Evolutionary conservation across 306 rosid species (phyloP), one percentile per base, ranked within the genome.

Genomic region (Hylodesmum podocarpum): DNA sequence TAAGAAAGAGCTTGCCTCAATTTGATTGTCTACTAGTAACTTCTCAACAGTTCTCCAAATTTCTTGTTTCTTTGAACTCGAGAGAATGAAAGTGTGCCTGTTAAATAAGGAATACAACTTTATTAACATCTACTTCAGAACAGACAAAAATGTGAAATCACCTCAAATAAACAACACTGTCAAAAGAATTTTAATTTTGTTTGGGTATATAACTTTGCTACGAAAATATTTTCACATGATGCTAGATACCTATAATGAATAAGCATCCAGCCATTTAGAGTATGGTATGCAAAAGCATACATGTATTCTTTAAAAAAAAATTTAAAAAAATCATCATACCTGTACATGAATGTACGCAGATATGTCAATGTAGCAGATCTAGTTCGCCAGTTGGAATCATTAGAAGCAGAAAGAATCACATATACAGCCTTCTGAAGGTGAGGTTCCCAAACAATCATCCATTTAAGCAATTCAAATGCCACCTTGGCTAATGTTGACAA

Each of bases 11-110:
- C 96, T 88, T 88, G 65, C 99, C 98, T 95, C 99, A 37, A 95
- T 97, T 95, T 95, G 99, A 88, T 88, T 92, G 96, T 95, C 99
- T 64, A 88, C 79, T 3, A 95, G 93, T 62, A 95, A 87, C 89
- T 89, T 89, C 88, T 95, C 98, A 80, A 92, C 97, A 7, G 94
- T 92, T 73, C 87, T 77, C 98, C 99, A 95, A 71, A 95, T 89
- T 73, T 87, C 85, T 73, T 88, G 91, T 76, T 92, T 95, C 87
- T 87, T 89, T 21, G 58, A 40, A 78, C 78, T 83, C 27, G 97
- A 85, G 80, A 95, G 96, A 87, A 88, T 64, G 86, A 84, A 95
- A 44, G 92, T 95, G 87, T 95, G 99, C 96, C 99, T 95, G 92
- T 89, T 15, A 75, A 66, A 77, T 34, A 65, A 34, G 69, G 59